These are phyloP conservation scores for Acanthochlamys bracteata DNA, from an alignment of 106 monocot species.

Conservation along the genomic window DNA sequence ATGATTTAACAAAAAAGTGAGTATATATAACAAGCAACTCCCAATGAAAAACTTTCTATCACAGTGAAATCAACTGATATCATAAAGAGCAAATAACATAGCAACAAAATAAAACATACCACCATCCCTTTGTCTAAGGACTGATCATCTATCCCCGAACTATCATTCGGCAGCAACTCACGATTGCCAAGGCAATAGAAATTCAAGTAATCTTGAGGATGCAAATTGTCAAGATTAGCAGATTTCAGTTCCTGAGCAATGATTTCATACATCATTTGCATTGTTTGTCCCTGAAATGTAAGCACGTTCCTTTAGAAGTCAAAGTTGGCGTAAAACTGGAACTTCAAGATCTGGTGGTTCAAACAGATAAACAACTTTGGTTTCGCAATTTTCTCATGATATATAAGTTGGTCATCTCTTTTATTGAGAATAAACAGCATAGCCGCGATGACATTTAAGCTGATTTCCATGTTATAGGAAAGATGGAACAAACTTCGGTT, in stretches of 20 bases:
- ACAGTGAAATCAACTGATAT: too few relatives aligned
- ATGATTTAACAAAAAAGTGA: too few relatives aligned
- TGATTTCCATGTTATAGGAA: too few relatives aligned
- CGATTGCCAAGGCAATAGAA: conserved; percentile 78
- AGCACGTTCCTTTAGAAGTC: neutral
- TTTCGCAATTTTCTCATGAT: too few relatives aligned
- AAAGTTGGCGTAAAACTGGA: neutral
- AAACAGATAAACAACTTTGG: neutral
- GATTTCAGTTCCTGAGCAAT: conserved; percentile 40
- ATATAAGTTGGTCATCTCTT: too few relatives aligned
- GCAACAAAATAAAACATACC: conserved; percentile 19
- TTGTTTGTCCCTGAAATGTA: conserved; percentile 50
- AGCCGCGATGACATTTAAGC: too few relatives aligned
- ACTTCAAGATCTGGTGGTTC: neutral
- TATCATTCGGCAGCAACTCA: conserved; percentile 29
- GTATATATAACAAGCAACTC: too few relatives aligned
- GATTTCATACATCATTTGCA: conserved; percentile 66
- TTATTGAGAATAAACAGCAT: too few relatives aligned
- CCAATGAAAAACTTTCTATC: too few relatives aligned
- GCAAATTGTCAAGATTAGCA: conserved; percentile 28
- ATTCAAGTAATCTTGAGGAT: conserved; percentile 71
- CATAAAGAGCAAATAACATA: too few relatives aligned
- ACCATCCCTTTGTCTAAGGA: conserved; percentile 26
- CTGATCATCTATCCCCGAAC: conserved; percentile 11
- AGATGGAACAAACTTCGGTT: too few relatives aligned